Base-by-base conservation (phyloP, 2,329 filamentous ascomycete genomes). In the Chrysoporthe puriensis region DNA sequence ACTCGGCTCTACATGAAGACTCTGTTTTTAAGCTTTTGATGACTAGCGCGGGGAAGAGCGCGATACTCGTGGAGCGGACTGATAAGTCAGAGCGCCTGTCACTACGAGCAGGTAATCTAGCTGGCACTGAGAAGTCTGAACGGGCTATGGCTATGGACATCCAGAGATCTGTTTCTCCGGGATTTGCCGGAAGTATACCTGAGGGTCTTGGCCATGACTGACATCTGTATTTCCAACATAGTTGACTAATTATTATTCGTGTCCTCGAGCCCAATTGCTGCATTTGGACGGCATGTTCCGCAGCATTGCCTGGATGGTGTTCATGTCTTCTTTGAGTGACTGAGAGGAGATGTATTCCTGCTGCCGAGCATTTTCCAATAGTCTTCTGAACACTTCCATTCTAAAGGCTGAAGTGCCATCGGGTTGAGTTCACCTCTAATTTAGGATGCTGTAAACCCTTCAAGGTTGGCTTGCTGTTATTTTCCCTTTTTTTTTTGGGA, bases 31-130 rank as follows among this genome's bases (percentile, higher is more conserved):
- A 59, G n/a, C 54, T 52, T 13, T 36, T 40, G 6, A 65, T 65
- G 54, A 52, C 63, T 43, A 50, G 63, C 34, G 43, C 54, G 11
- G 36, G 44, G 18, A 65, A 60, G 34, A 65, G 56, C 43, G 52
- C 44, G 18, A 18, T 52, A 36, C 21, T 60, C 14, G 56, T 34
- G 32, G 36, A 16, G n/a, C 40, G 9, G 7, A 65, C 43, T n/a
- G 14, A 34, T 34, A 36, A 6, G 14, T 63, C 62, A 57, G 36
- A 65, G 34, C 44, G 34, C 2, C 32, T 59, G 7, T 59, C 54
- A 48, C 21, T 65, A 1, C 4, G 44, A 42, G n/a, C 54, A 34
- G 54, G 56, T 16, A 60, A 60, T 50, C 32, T 52, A 21, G 40
- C 50, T 13, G 43, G 8, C 42, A 11, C 57, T 6, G 44, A 46